These are phyloP conservation scores for Diaporthe australafricana DNA, from an alignment of 2,329 filamentous ascomycete species.

Conservation along the genomic window DNA sequence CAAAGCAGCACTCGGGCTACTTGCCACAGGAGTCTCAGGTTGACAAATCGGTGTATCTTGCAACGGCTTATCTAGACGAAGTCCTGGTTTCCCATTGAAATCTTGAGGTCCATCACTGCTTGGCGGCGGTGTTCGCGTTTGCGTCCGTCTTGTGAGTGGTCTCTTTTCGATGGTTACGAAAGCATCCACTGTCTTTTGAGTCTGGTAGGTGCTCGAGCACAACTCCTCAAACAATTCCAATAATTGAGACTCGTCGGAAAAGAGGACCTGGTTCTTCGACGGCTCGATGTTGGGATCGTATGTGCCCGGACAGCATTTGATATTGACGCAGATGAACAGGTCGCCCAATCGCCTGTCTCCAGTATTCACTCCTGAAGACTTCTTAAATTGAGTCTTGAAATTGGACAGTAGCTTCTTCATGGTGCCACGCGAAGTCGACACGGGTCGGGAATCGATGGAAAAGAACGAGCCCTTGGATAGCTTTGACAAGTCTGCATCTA, in stretches of 20 bases:
- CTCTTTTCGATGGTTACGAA: slow-evolving; percentile 32
- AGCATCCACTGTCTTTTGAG: neutral
- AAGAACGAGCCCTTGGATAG: slow-evolving; percentile 68
- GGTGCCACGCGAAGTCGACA: slow-evolving; percentile 65
- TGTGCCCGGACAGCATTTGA: slow-evolving; percentile 68
- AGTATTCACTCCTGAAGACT: slow-evolving; percentile 41
- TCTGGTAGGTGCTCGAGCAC: slow-evolving; percentile 54
- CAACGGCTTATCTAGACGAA: neutral
- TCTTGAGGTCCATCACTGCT: slow-evolving; percentile 51
- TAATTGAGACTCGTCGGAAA: slow-evolving; percentile 64
- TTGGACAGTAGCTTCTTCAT: slow-evolving; percentile 68
- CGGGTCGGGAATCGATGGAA: slow-evolving; percentile 75
- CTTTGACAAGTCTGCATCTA: slow-evolving; percentile 56
- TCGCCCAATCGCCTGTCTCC: slow-evolving; percentile 52
- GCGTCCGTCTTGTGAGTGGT: neutral
- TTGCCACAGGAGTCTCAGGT: neutral
- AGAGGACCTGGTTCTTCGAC: slow-evolving; percentile 78
- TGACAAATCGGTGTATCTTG: too few species aligned
- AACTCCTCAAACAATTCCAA: slow-evolving; percentile 59
- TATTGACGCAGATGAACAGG: slow-evolving; percentile 73
- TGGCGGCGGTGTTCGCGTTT: slow-evolving; percentile 36
- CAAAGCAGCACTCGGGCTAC: neutral
- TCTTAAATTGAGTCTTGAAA: slow-evolving; percentile 63
- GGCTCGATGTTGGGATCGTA: slow-evolving; percentile 82
- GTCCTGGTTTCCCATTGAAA: too few species aligned